Percentiles rank a stretch among this genome's conserved stretches.
Conservation (phyloP, 2,329 filamentous ascomycete species). For the Fusarium sp. region DNA sequence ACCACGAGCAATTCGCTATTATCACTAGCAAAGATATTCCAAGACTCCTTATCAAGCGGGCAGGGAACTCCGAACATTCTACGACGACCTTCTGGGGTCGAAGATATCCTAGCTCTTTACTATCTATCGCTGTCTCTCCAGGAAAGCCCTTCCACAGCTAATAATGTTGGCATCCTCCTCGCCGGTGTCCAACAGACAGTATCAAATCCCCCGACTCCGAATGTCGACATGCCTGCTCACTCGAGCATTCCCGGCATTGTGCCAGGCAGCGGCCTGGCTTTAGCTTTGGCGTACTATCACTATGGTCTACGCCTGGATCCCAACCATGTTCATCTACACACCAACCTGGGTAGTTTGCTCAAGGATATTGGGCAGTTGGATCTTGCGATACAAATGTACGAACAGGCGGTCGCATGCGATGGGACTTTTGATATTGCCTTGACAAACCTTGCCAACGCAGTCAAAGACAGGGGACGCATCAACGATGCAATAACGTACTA, state of each 20-base stretch:
- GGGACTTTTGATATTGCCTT: conserved; percentile 96
- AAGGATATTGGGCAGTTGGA: conserved; percentile 97
- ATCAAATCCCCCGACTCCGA: conserved; percentile 48
- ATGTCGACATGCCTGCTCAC: conserved; percentile 36
- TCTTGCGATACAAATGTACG: conserved; percentile 95
- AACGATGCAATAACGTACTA: conserved; percentile 94
- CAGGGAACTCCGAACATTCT: conserved; percentile 66
- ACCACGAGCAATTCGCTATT: conserved; percentile 96
- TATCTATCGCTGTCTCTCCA: conserved; percentile 95
- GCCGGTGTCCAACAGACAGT: conserved; percentile 84
- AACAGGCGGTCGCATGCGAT: conserved; percentile 92
- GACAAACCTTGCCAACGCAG: conserved; percentile 95
- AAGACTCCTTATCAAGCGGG: conserved; percentile 90
- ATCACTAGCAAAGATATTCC: conserved; percentile 96
- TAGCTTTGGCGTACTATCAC: conserved; percentile 94
- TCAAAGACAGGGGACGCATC: conserved; percentile 95
- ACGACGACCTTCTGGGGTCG: conserved; percentile 79
- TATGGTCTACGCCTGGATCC: conserved; percentile 90
- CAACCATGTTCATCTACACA: conserved; percentile 95
- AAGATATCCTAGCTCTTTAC: conserved; percentile 93
- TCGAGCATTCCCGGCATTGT: conserved; percentile 78
- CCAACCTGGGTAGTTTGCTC: conserved; percentile 92
- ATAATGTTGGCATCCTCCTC: conserved; percentile 97
- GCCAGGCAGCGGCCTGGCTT: conserved; percentile 86
- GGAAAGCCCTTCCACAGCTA: conserved; percentile 95